Conservation (phyloP, 495 filamentous ascomycete genomes). For the Penicillium ucsense region DNA sequence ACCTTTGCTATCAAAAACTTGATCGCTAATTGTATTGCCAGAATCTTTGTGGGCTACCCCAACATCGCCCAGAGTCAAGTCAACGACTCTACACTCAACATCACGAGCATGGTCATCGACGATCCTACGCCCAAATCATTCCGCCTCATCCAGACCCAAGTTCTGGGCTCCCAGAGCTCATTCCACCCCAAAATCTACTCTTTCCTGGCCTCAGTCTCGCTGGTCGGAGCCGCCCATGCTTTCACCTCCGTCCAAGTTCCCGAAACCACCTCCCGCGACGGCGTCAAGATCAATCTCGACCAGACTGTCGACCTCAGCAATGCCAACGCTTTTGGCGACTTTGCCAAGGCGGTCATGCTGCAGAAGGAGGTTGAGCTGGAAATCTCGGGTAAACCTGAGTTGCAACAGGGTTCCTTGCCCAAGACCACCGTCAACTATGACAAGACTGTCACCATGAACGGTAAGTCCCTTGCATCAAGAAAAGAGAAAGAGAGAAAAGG, state of each 20-base stretch:
- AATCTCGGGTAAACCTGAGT: constrained; percentile 45
- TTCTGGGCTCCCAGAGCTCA: constrained; percentile 34
- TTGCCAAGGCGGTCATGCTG: constrained; percentile 42
- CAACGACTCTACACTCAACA: constrained; percentile 50
- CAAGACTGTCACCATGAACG: constrained; percentile 47
- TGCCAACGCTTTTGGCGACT: constrained; percentile 46
- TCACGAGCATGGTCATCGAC: constrained; percentile 49
- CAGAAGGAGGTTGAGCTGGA: constrained; percentile 48
- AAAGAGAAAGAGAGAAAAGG: too few species aligned
- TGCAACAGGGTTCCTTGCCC: constrained; percentile 43
- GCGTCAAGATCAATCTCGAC: constrained; percentile 41
- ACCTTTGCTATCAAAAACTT: background rate
- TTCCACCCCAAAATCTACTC: constrained; percentile 47
- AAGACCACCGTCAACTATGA: constrained; percentile 44
- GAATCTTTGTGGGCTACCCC: constrained; percentile 64
- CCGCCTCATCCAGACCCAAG: constrained; percentile 41
- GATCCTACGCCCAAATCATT: constrained; percentile 49
- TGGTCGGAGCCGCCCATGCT: constrained; percentile 40
- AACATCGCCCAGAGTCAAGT: constrained; percentile 61
- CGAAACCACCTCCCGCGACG: constrained; percentile 44
- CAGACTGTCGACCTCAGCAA: constrained; percentile 43
- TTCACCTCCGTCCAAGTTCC: constrained; percentile 51
- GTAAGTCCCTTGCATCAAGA: constrained; percentile 18
- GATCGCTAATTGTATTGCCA: constrained; percentile 19
- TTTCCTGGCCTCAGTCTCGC: constrained; percentile 44